Conservation (phyloP, 2,329 filamentous ascomycete genomes). For the Fusarium sp. region DNA sequence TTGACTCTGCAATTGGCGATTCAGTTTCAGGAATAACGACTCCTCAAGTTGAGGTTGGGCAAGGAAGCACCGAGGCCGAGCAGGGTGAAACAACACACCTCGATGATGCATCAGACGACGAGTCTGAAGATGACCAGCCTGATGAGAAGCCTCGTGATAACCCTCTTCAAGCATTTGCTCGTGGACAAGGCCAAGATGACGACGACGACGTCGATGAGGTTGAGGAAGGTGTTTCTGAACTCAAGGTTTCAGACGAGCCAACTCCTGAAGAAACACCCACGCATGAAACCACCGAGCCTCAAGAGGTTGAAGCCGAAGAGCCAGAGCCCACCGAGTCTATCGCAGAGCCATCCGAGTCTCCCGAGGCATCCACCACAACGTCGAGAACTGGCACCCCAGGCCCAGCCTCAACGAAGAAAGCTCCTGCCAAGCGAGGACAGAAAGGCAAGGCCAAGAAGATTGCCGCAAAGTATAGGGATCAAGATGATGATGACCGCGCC, state of each 20-base stretch:
- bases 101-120: conserved; percentile 47
- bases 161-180: conserved; percentile 50
- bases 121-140: conserved; percentile 49
- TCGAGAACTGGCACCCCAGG: conserved; percentile 21
- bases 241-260: conserved; percentile 43
- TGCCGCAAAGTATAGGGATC: conserved; percentile 88
- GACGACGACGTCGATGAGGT: conserved; percentile 45
- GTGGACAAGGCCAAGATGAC: conserved; percentile 39
- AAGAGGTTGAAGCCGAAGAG: conserved; percentile 45
- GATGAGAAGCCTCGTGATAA: conserved; percentile 51
- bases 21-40: conserved; percentile 23
- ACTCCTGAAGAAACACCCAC: conserved; percentile 39
- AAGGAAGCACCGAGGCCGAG: conserved; percentile 37
- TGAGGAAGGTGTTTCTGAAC: conserved; percentile 41
- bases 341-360: conserved; percentile 33
- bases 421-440: conserved; percentile 75
- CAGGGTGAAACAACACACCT: conserved; percentile 42
- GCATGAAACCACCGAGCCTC: conserved; percentile 49
- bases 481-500: conserved; percentile 92
- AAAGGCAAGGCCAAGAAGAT: conserved; percentile 87
- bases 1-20: conserved; percentile 30
- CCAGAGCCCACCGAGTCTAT: conserved; percentile 25
- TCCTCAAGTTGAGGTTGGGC: conserved; percentile 41
- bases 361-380: conserved; percentile 18
- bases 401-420: conserved; percentile 54